A percentile compares a stretch with the other conserved stretches of the same genome.
phyloP scores from a whole-genome alignment of 1,139 yeast genomes.

The Meyerozyma carpophila region DNA sequence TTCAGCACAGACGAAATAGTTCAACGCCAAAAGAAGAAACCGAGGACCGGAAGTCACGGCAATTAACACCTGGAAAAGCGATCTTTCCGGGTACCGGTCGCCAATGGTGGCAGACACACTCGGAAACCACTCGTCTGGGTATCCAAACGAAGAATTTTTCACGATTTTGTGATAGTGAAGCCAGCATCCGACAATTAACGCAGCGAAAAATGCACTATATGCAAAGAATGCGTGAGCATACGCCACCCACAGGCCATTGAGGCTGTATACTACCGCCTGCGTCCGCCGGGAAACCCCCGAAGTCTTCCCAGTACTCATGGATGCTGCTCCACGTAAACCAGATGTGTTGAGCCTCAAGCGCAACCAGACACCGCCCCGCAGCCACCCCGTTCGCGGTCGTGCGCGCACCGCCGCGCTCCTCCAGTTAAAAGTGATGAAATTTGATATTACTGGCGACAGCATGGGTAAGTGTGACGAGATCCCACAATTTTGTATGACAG shows the following conservation, averaged over 20 bases:
- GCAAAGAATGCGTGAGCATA: constrained; percentile 71
- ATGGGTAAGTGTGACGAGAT: background rate
- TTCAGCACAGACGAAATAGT: constrained; percentile 41
- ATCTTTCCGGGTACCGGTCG: constrained; percentile 92
- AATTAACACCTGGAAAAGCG: constrained; percentile 79
- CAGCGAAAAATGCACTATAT: constrained; percentile 64
- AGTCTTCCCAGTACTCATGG: background rate
- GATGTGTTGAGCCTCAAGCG: background rate
- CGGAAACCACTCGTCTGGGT: constrained; percentile 98
- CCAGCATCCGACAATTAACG: constrained; percentile 64
- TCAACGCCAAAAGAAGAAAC: constrained; percentile 62
- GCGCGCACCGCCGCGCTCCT: constrained; percentile 3
- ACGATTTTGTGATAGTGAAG: constrained; percentile 86
- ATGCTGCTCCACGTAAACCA: background rate
- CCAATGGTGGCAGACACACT: constrained; percentile 96
- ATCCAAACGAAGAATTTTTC: constrained; percentile 76
- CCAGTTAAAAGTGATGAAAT: constrained; percentile 16
- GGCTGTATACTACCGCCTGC: constrained; percentile 8
- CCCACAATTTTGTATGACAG: background rate
- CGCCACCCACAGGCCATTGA: constrained; percentile 64
- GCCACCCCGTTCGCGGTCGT: constrained; percentile 5
- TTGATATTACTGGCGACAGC: constrained; percentile 3
- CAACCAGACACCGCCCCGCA: background rate
- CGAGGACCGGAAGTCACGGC: constrained; percentile 85
- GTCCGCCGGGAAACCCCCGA: background rate